Conservation (phyloP, 2,329 filamentous ascomycete genomes). For the Claviceps lovelessii region DNA sequence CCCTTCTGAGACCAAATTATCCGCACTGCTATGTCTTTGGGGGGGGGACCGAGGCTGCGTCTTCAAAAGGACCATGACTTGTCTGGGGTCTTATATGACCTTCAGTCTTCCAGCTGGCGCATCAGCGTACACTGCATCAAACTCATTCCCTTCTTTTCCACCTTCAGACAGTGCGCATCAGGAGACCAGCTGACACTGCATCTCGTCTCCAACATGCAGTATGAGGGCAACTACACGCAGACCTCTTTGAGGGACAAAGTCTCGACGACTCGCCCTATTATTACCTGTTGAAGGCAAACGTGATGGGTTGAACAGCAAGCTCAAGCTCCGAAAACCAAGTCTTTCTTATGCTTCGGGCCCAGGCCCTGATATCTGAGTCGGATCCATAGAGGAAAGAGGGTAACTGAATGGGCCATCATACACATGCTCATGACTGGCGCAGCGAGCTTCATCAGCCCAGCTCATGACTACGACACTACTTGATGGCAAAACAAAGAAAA, state of each 20-base stretch:
- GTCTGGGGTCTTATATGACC: not conserved
- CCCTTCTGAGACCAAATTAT: not conserved
- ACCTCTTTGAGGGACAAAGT: not conserved
- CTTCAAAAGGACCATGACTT: not conserved
- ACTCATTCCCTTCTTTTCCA: too few species aligned
- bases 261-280: not conserved
- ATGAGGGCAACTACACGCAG: not conserved
- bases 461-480: conserved; percentile 40
- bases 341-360: not conserved
- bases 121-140: not conserved
- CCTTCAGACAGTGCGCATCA: not conserved
- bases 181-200: not conserved
- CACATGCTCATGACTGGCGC: conserved; percentile 27
- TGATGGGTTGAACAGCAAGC: not conserved
- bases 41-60: not conserved
- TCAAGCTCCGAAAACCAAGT: not conserved
- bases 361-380: not conserved
- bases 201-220: not conserved
- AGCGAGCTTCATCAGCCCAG: conserved; percentile 33
- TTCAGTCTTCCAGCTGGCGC: not conserved
- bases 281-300: not conserved
- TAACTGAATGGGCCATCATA: not conserved
- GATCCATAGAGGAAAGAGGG: not conserved
- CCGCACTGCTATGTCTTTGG: not conserved
- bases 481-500: conserved; percentile 11